Evolutionary conservation across 192 early-diverging fungal genomes (phyloP).

Genomic region (Rhizophagus sp.): DNA sequence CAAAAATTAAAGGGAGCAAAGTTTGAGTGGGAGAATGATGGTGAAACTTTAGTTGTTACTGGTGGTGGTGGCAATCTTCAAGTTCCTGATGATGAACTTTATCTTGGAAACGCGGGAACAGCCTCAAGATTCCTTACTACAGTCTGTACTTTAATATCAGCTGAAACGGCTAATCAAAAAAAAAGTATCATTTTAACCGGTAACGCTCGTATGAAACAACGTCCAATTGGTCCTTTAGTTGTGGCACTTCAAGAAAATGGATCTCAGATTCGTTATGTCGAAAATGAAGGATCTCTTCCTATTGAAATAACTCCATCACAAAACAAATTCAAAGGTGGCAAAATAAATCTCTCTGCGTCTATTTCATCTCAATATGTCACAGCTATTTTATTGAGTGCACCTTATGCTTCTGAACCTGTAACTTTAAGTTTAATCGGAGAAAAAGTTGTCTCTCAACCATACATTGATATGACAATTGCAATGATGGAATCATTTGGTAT

Average conservation of each 20-base stretch:
- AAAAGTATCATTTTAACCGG: slow-evolving; percentile 76
- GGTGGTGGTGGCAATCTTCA: slow-evolving; percentile 80
- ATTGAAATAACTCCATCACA: slow-evolving; percentile 75
- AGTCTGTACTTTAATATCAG: slow-evolving; percentile 73
- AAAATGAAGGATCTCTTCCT: slow-evolving; percentile 83
- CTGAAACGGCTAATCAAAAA: slow-evolving; percentile 34
- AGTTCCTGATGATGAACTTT: slow-evolving; percentile 78
- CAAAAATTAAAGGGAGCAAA: slow-evolving; percentile 83
- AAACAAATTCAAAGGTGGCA: slow-evolving; percentile 79
- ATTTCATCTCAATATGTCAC: slow-evolving; percentile 98
- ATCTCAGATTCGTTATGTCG: slow-evolving; percentile 72
- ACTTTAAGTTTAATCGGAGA: slow-evolving; percentile 85
- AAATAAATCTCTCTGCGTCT: slow-evolving; percentile 87
- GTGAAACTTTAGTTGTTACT: slow-evolving; percentile 79
- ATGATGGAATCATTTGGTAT: slow-evolving; percentile 98
- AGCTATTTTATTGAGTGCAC: slow-evolving; percentile 93
- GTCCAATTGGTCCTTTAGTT: slow-evolving; percentile 90
- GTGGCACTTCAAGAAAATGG: slow-evolving; percentile 83
- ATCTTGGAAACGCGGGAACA: slow-evolving; percentile 97
- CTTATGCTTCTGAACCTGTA: slow-evolving; percentile 82
- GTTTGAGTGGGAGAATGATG: slow-evolving; percentile 92
- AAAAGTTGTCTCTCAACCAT: slow-evolving; percentile 94
- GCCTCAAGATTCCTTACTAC: slow-evolving; percentile 94
- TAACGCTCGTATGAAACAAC: slow-evolving; percentile 97
- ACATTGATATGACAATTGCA: slow-evolving; percentile 99